Evolutionary conservation across 169 alveolate species (phyloP).

Genomic region (Cyclospora cayetanensis): DNA sequence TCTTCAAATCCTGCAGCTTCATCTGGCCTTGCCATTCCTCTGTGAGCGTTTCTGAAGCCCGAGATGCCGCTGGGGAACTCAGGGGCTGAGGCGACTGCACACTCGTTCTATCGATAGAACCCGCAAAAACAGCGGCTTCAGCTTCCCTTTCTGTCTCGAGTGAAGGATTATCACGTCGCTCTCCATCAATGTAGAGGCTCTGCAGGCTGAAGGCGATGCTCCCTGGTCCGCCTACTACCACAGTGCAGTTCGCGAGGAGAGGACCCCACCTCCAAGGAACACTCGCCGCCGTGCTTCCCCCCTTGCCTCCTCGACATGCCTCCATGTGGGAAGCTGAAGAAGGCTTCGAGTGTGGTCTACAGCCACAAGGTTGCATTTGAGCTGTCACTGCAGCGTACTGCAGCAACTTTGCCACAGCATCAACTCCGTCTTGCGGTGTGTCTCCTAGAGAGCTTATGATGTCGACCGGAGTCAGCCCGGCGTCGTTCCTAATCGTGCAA

Average conservation of each 20-base stretch:
- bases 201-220: background rate
- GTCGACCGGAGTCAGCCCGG: constrained; percentile 76
- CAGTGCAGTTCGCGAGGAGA: constrained; percentile 49
- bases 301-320: background rate
- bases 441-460: background rate
- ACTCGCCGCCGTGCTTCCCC: background rate
- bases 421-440: background rate
- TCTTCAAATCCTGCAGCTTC: background rate
- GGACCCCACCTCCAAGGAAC: constrained; percentile 42
- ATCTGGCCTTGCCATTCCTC: background rate
- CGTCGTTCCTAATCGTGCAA: constrained; percentile 70
- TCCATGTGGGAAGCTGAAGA: background rate
- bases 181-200: constrained; percentile 42
- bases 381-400: background rate
- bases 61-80: too few species aligned
- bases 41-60: background rate
- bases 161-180: constrained; percentile 21
- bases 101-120: too few species aligned
- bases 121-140: too few species aligned
- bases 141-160: too few species aligned
- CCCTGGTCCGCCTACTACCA: constrained; percentile 41
- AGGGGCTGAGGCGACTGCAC: background rate
- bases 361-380: background rate
- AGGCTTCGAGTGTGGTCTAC: background rate
- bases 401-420: background rate